Evolutionary conservation across 176 grass and related monocot genomes (phyloP), one percentile per base, ranked within the genome.

Genomic region (Lolium perenne): DNA sequence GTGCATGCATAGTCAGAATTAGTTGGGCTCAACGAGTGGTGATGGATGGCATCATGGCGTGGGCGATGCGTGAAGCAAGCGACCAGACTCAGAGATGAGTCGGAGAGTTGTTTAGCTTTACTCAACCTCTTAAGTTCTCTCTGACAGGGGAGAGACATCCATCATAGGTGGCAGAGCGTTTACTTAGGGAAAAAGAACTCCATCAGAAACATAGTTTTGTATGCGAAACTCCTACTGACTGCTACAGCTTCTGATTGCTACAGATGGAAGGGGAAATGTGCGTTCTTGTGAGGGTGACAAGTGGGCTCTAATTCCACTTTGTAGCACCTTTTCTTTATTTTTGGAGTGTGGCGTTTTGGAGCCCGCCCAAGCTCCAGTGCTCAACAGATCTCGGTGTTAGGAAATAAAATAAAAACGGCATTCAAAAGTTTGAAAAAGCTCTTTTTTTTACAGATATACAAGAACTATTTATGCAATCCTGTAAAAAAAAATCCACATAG

Each of bases 61-160:
- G 46, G 46, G 46, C 7, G 58, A 76, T 68, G 77, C 77, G 82
- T 81, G 76, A 85, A 80, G 68, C 48, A 80, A 85, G 82, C 16
- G 74, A 48, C 16, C 55, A 56, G 12, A 48, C 10, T 51, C 45
- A 59, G 32, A 35, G 32, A 35, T 35, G 32, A 3, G 32, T 57
- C 20, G 23, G 26, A 56, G 73, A 63, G 43, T 35, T 76, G 17
- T 41, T 53, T 73, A 29, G 57, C 59, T 69, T 68, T 57, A 85
- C 88, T 77, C 83, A 81, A 85, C 41, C 70, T 15, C 21, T 59
- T 59, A 76, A 57, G 59, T 38, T 49, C 23, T 69, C 23, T 76
- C 72, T 20, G 26, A 81, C 77, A 86, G 46, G 46, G 46, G 1
- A 47, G 46, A 47, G 46, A 47, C 8, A 7, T 47, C 8, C 46